phyloP scores from a whole-genome alignment of 805 yeast species.

The Metschnikowia matae region DNA sequence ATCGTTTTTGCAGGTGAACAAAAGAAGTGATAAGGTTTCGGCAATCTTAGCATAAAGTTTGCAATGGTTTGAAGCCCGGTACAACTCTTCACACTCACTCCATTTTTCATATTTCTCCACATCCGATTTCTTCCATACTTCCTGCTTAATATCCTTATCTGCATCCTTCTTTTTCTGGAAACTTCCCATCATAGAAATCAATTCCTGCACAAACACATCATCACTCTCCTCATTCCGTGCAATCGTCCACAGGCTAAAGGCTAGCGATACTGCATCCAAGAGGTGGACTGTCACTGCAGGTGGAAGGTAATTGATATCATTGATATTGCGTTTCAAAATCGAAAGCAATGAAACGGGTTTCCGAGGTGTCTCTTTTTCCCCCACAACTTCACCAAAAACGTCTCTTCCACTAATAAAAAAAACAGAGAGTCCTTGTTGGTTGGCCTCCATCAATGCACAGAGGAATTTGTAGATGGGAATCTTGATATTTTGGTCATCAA shows the following conservation, averaged over 20 bases:
- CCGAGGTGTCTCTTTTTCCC: neutral
- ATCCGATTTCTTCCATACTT: too few species aligned
- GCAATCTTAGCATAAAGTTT: slow-evolving; percentile 63
- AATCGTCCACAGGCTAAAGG: slow-evolving; percentile 75
- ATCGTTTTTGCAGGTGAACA: slow-evolving; percentile 53
- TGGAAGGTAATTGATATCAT: slow-evolving; percentile 52
- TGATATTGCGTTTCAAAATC: slow-evolving; percentile 52
- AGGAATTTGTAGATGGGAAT: slow-evolving; percentile 59
- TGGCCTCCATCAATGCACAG: slow-evolving; percentile 62
- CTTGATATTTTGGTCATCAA: slow-evolving; percentile 51
- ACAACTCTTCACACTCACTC: slow-evolving; percentile 17
- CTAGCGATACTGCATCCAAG: slow-evolving; percentile 67
- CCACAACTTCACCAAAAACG: slow-evolving; percentile 33
- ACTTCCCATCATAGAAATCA: slow-evolving; percentile 25
- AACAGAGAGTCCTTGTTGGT: slow-evolving; percentile 75
- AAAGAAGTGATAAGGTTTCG: slow-evolving; percentile 68
- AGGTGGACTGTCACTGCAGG: slow-evolving; percentile 61
- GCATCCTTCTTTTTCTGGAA: slow-evolving; percentile 3
- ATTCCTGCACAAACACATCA: slow-evolving; percentile 39
- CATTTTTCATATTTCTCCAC: neutral
- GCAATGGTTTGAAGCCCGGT: slow-evolving; percentile 48
- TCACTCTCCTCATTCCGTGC: slow-evolving; percentile 53
- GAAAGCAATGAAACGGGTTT: slow-evolving; percentile 43
- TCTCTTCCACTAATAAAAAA: slow-evolving; percentile 60
- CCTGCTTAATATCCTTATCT: too few species aligned